Evolutionary conservation across 78 protist species (phyloP).

Genomic region (Ministeria vibrans): DNA sequence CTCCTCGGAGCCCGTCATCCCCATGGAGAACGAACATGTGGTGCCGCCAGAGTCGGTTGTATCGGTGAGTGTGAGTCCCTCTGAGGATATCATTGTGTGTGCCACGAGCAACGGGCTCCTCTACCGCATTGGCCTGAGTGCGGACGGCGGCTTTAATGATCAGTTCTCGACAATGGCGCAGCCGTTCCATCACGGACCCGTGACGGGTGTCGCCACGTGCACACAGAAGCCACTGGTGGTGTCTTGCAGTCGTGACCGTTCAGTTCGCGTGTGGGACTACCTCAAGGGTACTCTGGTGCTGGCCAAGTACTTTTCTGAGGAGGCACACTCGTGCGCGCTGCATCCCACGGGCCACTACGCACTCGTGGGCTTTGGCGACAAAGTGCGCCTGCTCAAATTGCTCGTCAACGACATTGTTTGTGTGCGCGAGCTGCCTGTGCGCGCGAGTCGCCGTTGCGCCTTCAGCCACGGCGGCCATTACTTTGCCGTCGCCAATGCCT

Average conservation of each 20-base stretch:
- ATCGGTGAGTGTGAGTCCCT: conserved; percentile 18
- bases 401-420: conserved; percentile 39
- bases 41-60: background rate
- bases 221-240: conserved; percentile 59
- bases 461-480: conserved; percentile 60
- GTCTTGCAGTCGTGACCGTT: conserved; percentile 33
- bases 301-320: conserved; percentile 27
- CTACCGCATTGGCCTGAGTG: conserved; percentile 25
- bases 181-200: conserved; percentile 7
- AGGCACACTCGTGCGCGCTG: conserved; percentile 28
- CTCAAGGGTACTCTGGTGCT: conserved; percentile 28
- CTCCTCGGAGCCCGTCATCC: background rate
- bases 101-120: conserved; percentile 27
- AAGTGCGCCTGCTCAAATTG: conserved; percentile 52
- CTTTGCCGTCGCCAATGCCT: conserved; percentile 55
- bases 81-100: conserved; percentile 41
- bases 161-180: background rate
- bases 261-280: conserved; percentile 54
- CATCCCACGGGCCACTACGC: conserved; percentile 50
- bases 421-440: background rate
- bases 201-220: conserved; percentile 49
- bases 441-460: background rate
- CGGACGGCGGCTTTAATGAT: conserved; percentile 4
- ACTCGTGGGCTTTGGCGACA: conserved; percentile 62
- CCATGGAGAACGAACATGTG: background rate